These are phyloP conservation scores for Aegle marmelos DNA, from an alignment of 345 rosid species.

Conservation along the genomic window DNA sequence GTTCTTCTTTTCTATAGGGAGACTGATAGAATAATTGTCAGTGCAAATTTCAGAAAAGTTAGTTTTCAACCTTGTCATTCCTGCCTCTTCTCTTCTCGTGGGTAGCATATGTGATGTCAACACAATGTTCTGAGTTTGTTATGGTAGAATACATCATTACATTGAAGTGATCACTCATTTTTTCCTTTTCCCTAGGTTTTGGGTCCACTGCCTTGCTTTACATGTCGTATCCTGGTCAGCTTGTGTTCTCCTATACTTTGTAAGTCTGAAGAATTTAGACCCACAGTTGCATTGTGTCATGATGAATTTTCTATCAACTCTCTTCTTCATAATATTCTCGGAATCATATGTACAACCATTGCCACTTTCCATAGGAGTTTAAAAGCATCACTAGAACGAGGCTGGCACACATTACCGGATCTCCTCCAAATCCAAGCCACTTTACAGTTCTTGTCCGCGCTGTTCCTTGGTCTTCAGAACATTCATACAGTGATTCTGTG, in stretches of 20 bases:
- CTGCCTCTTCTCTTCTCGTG: background rate
- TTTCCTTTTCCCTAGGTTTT: constrained; percentile 53
- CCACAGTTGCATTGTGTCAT: constrained; percentile 2
- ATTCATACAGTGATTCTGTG: constrained; percentile 72
- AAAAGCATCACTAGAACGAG: constrained; percentile 72
- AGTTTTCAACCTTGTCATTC: background rate
- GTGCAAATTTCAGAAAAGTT: background rate
- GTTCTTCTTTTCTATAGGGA: background rate
- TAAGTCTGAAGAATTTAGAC: constrained; percentile 41
- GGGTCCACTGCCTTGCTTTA: constrained; percentile 85
- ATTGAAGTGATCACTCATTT: constrained; percentile 7
- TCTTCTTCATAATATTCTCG: background rate
- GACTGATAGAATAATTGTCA: background rate
- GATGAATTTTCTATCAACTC: background rate
- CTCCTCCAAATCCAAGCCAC: constrained; percentile 66
- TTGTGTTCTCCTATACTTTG: constrained; percentile 81
- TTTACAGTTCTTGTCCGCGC: constrained; percentile 85
- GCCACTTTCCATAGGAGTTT: constrained; percentile 50
- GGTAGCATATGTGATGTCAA: background rate
- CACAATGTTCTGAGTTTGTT: background rate
- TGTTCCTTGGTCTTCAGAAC: constrained; percentile 62
- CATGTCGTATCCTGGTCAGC: constrained; percentile 68
- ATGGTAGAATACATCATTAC: constrained; percentile 1
- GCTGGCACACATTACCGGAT: constrained; percentile 52
- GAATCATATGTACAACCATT: background rate